These are phyloP conservation scores for Neostapfia colusana DNA, from an alignment of 176 grass and related monocot species.

Conservation along the genomic window DNA sequence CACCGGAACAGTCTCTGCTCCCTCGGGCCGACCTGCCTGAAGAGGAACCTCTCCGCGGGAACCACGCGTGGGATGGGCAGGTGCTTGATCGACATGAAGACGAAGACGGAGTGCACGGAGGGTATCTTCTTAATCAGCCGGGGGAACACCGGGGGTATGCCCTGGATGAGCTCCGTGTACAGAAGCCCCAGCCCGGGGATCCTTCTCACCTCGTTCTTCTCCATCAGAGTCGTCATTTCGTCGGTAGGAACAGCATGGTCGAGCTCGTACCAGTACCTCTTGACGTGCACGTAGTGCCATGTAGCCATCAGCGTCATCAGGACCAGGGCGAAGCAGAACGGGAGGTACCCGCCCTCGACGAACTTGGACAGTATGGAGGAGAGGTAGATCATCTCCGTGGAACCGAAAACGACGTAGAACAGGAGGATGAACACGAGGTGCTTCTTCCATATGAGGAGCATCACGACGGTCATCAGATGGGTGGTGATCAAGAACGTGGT, in stretches of 20 bases:
- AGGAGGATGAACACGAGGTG: constrained; percentile 49
- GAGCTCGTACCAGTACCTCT: constrained; percentile 59
- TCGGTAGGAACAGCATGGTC: constrained; percentile 33
- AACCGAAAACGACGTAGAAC: constrained; percentile 56
- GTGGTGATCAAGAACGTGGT: constrained; percentile 75
- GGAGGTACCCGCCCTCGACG: constrained; percentile 66
- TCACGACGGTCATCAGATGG: constrained; percentile 66
- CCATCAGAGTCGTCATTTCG: constrained; percentile 34
- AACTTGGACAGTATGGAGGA: constrained; percentile 71
- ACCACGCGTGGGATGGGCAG: constrained; percentile 57
- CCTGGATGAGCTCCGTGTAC: constrained; percentile 72
- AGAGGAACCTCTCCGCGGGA: constrained; percentile 56
- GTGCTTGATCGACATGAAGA: constrained; percentile 82
- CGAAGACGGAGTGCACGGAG: constrained; percentile 65
- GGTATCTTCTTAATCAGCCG: constrained; percentile 67
- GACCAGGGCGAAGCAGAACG: constrained; percentile 51
- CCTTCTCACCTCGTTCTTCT: constrained; percentile 42
- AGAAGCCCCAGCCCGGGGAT: constrained; percentile 65
- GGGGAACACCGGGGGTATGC: constrained; percentile 70
- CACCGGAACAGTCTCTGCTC: constrained; percentile 68
- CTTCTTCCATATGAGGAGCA: constrained; percentile 81
- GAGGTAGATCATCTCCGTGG: constrained; percentile 57
- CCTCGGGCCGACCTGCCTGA: constrained; percentile 58
- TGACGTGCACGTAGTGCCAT: constrained; percentile 64
- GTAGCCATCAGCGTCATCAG: constrained; percentile 60